A percentile compares a stretch with the other conserved stretches of the same genome.
Evolutionary conservation across 2,329 filamentous ascomycete species (phyloP).

Genomic region (Fusarium phyllophilum): DNA sequence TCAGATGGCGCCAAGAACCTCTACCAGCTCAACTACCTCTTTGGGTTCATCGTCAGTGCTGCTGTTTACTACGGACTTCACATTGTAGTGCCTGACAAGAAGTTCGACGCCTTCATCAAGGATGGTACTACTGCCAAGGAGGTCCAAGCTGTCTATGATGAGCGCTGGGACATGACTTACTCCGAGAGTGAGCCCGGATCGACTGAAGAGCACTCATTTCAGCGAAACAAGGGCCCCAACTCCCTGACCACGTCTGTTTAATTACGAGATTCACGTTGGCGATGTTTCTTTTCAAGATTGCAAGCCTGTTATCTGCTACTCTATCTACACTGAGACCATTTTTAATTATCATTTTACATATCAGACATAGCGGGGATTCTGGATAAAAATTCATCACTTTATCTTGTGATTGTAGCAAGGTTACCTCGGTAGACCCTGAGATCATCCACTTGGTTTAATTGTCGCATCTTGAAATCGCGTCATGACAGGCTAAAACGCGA

Average conservation of each 20-base stretch:
- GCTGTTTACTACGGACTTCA: slow-evolving; percentile 48
- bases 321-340: background rate
- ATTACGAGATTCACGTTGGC: background rate
- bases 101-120: slow-evolving; percentile 46
- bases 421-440: slow-evolving; percentile 4
- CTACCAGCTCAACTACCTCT: slow-evolving; percentile 53
- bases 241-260: slow-evolving; percentile 25
- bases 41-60: slow-evolving; percentile 51
- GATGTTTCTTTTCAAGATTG: background rate
- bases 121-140: slow-evolving; percentile 37
- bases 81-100: slow-evolving; percentile 39
- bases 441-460: background rate
- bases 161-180: slow-evolving; percentile 48
- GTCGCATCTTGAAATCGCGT: background rate
- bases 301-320: background rate
- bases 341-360: background rate
- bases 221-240: slow-evolving; percentile 13
- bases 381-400: background rate
- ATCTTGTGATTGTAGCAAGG: background rate
- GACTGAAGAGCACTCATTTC: slow-evolving; percentile 18
- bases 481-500: background rate
- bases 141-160: slow-evolving; percentile 44
- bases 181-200: slow-evolving; percentile 16
- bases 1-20: slow-evolving; percentile 51
- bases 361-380: background rate